Percentiles rank a stretch among this genome's conserved stretches.
These are phyloP conservation scores for Phytophthora tentaculata DNA, from an alignment of 352 stramenopile species.

Conservation along the genomic window DNA sequence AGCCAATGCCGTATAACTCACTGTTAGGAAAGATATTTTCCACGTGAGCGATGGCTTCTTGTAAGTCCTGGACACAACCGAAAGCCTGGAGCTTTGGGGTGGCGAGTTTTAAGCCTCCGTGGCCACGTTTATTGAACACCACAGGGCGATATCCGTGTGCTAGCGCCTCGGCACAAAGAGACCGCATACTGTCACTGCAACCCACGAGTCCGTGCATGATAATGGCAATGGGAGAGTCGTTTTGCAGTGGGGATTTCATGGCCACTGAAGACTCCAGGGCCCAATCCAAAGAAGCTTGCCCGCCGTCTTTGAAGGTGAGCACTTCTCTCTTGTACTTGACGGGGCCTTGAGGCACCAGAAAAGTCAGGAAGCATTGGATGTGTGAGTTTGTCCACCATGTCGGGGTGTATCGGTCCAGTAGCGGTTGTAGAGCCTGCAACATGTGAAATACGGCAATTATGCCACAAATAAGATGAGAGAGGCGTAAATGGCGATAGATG, in stretches of 20 bases:
- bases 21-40: conserved; percentile 52
- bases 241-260: conserved; percentile 13
- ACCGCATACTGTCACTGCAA: conserved; percentile 67
- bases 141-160: conserved; percentile 72
- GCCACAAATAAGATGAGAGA: conserved; percentile 16
- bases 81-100: conserved; percentile 78
- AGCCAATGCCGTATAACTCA: conserved; percentile 71
- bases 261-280: conserved; percentile 43
- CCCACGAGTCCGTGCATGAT: conserved; percentile 78
- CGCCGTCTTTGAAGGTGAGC: conserved; percentile 61
- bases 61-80: conserved; percentile 67
- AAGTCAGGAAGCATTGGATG: conserved; percentile 74
- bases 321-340: conserved; percentile 71
- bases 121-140: conserved; percentile 87
- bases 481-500: conserved; percentile 1
- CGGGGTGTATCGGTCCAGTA: conserved; percentile 64
- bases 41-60: conserved; percentile 59
- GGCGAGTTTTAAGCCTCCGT: conserved; percentile 64
- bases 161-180: conserved; percentile 68
- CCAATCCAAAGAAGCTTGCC: conserved; percentile 77
- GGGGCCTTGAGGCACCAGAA: conserved; percentile 63
- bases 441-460: conserved; percentile 4
- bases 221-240: conserved; percentile 60
- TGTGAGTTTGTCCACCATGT: conserved; percentile 84
- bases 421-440: conserved; percentile 48